These are phyloP conservation scores for Colletotrichum coccodes DNA, from an alignment of 2,329 filamentous ascomycete genomes.

Conservation along the genomic window DNA sequence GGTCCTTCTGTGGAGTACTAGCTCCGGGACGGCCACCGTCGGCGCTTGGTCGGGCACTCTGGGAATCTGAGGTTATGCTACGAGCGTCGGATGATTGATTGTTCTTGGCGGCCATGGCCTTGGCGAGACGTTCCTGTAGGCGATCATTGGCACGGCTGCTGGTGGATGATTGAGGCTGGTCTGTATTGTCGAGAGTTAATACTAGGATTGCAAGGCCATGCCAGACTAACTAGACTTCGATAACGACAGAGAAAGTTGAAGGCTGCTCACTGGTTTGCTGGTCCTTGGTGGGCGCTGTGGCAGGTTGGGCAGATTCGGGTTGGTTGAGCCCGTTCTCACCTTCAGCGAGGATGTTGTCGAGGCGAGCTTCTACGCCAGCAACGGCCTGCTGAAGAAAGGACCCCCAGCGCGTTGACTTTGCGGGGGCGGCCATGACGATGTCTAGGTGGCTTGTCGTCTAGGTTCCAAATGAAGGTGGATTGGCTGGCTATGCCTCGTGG, in stretches of 20 bases:
- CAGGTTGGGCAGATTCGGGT: not conserved
- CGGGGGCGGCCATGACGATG: constrained; percentile 57
- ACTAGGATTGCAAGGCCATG: not conserved
- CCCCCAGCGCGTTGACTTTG: constrained; percentile 75
- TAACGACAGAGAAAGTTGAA: not conserved
- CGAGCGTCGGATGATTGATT: constrained; percentile 19
- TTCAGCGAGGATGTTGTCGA: constrained; percentile 92
- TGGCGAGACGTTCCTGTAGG: constrained; percentile 88
- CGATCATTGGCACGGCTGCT: constrained; percentile 77
- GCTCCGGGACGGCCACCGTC: constrained; percentile 1
- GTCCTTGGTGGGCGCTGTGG: not conserved
- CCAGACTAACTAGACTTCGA: not conserved
- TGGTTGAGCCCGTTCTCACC: constrained; percentile 56
- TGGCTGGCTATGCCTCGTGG: constrained; percentile 17
- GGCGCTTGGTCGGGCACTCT: constrained; percentile 5
- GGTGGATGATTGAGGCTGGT: constrained; percentile 71
- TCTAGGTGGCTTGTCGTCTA: not conserved
- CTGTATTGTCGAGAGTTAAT: constrained; percentile 41
- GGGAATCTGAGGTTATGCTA: constrained; percentile 5
- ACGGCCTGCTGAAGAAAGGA: constrained; percentile 89
- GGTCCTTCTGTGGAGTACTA: not conserved
- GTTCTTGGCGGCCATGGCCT: constrained; percentile 80
- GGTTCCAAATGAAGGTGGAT: constrained; percentile 42
- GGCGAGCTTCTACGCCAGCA: constrained; percentile 89
- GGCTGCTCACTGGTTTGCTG: constrained; percentile 9